These are phyloP conservation scores for Microbotryomycetes sp. DNA, from an alignment of 1,284 basidiomycete genomes.

Conservation along the genomic window DNA sequence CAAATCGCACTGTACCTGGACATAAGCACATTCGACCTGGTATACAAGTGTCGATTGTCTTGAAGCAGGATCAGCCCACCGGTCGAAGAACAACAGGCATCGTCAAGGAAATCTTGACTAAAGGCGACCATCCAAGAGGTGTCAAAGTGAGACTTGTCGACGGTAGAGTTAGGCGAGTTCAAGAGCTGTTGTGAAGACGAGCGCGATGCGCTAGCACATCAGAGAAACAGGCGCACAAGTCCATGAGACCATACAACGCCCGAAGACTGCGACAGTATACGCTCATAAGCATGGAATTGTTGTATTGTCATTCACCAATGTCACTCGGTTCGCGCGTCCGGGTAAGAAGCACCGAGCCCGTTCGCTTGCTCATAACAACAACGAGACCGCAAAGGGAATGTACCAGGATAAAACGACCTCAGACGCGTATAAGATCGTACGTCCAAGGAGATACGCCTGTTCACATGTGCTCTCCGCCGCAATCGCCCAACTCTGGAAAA, in stretches of 20 bases:
- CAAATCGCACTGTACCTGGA: not conserved
- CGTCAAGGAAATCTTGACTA: conserved; percentile 26
- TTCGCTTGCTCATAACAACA: too few species aligned
- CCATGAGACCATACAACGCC: too few species aligned
- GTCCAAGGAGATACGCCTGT: not conserved
- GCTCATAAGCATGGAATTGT: not conserved
- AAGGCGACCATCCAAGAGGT: conserved; percentile 32
- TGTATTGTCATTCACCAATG: too few species aligned
- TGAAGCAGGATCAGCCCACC: conserved; percentile 31
- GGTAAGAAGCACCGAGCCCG: too few species aligned
- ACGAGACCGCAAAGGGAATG: not conserved
- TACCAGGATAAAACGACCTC: not conserved
- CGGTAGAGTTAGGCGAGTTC: conserved; percentile 30
- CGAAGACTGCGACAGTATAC: not conserved
- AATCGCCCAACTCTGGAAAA: not conserved
- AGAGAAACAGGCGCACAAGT: too few species aligned
- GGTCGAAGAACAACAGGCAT: conserved; percentile 26
- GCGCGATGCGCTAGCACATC: too few species aligned
- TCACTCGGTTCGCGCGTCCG: too few species aligned
- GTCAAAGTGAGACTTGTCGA: conserved; percentile 28
- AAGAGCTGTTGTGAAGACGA: conserved; percentile 11
- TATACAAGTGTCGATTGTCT: conserved; percentile 22
- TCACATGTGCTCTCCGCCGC: not conserved
- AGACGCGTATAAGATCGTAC: not conserved
- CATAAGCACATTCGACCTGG: conserved; percentile 9